phyloP scores from a whole-genome alignment of 495 filamentous ascomycete genomes.

The Hamigera avellanea region DNA sequence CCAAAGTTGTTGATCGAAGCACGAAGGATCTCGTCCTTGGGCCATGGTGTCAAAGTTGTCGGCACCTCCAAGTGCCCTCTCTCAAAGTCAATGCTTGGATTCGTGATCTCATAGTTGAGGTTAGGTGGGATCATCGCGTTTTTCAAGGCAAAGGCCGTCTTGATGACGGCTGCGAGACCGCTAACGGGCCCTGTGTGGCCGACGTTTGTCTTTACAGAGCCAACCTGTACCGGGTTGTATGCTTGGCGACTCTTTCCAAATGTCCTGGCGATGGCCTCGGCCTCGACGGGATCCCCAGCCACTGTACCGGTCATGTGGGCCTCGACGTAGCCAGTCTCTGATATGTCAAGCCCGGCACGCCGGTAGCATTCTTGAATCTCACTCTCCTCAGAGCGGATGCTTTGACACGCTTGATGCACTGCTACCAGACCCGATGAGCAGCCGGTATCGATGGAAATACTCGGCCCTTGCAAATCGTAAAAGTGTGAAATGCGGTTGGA shows the following conservation, averaged over 20 bases:
- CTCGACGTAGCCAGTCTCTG: too few relatives aligned
- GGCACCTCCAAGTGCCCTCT: conserved; percentile 13
- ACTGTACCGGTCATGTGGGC: too few relatives aligned
- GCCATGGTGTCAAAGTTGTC: neutral
- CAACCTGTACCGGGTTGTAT: too few relatives aligned
- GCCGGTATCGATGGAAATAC: conserved; percentile 38
- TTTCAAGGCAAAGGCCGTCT: conserved; percentile 14
- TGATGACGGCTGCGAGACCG: conserved; percentile 22
- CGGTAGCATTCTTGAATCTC: too few relatives aligned
- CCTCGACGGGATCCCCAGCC: too few relatives aligned
- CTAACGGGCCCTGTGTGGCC: conserved; percentile 27
- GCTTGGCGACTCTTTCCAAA: too few relatives aligned
- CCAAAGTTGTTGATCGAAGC: conserved; percentile 12
- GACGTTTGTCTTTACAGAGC: conserved; percentile 33
- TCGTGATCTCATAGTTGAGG: conserved; percentile 7
- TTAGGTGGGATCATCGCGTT: conserved; percentile 15
- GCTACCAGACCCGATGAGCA: conserved; percentile 35
- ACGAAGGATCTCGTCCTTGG: neutral
- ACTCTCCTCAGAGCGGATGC: conserved; percentile 27
- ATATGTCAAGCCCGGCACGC: too few relatives aligned
- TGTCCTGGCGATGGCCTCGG: too few relatives aligned
- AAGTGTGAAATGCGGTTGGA: conserved; percentile 36
- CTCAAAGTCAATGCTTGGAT: conserved; percentile 10
- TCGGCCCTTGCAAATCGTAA: conserved; percentile 36
- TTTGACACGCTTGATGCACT: conserved; percentile 31